Base-by-base conservation (phyloP, 306 rosid species). In the Citrullus colocynthis region DNA sequence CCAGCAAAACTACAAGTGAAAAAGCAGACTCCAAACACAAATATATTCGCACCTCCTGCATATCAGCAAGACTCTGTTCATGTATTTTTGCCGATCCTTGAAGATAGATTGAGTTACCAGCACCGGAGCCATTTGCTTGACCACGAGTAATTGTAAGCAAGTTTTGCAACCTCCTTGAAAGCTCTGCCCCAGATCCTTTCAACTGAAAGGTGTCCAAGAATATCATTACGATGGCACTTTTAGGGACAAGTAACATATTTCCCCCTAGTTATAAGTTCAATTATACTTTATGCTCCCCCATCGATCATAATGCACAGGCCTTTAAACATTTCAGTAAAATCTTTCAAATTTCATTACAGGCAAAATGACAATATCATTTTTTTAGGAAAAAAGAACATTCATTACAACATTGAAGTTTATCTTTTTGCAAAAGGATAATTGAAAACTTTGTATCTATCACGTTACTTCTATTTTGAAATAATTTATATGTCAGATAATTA, bases 131-230 rank as follows among this genome's bases (percentile, higher is more conserved):
- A 83, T 85, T 88, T 69, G 92, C 88, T 86, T 86, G 94, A 74
- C 90, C 91, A 20, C 93, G 93, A 70, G 99, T 91, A 44, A 86
- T 80, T 9, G 85, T 82, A 39, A 90, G 84, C 55, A 96, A 84
- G 84, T 86, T 96, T 84, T 96, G 97, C 66, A 92, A 98, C 83
- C 99, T 89, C 80, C 98, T 86, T 30, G 98, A 91, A 34, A 96
- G 86, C 75, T 96, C 98, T 42, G 96, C 89, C 39, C 97, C 98
- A 56, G 98, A 86, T 82, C 98, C 97, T 85, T 87, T 96, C 85
- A 96, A 79, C 99, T 95, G 91, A 71, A 83, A 85, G 44, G 59
- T n/a, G 55, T 62, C 30, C 39, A 58, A 52, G 54, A 58, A 24
- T 89, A 85, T 69, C n/a, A 69, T 70, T 45, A 32, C 4, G 16